A percentile compares a stretch with the other conserved stretches of the same genome.
Evolutionary conservation across 1,284 basidiomycete genomes (phyloP).

Genomic region (Stygiomarasmius scandens): DNA sequence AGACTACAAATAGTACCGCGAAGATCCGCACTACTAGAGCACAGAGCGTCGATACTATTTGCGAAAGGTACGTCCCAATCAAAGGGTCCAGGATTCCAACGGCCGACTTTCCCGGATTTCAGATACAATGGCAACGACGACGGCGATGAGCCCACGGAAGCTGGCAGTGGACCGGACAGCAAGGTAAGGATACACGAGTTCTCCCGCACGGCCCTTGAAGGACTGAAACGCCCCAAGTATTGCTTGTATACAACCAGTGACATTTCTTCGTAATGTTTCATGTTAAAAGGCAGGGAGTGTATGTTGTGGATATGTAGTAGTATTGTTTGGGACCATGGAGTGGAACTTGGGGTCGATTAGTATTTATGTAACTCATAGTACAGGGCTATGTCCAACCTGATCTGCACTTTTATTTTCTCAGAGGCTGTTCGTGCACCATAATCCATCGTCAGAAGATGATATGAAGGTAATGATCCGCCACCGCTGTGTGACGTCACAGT

Average conservation of each 20-base stretch:
- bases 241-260: not conserved
- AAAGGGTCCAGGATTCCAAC: not conserved
- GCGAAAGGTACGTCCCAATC: conserved; percentile 18
- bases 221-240: not conserved
- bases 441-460: no score
- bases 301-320: no score
- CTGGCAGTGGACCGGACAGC: conserved; percentile 14
- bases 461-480: no score
- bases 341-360: no score
- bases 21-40: conserved; percentile 24
- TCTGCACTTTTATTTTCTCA: no score
- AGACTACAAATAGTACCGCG: conserved; percentile 16
- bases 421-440: no score
- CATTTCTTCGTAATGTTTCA: no score
- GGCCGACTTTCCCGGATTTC: not conserved
- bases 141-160: conserved; percentile 15
- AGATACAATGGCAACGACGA: conserved; percentile 15
- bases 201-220: not conserved
- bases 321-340: no score
- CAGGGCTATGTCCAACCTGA: no score
- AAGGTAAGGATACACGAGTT: not conserved
- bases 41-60: conserved; percentile 19
- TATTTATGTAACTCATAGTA: no score
- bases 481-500: no score
- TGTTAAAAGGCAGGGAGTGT: no score